phyloP scores from a whole-genome alignment of 768 basidiomycete genomes.

The Daedaleopsis nitida region DNA sequence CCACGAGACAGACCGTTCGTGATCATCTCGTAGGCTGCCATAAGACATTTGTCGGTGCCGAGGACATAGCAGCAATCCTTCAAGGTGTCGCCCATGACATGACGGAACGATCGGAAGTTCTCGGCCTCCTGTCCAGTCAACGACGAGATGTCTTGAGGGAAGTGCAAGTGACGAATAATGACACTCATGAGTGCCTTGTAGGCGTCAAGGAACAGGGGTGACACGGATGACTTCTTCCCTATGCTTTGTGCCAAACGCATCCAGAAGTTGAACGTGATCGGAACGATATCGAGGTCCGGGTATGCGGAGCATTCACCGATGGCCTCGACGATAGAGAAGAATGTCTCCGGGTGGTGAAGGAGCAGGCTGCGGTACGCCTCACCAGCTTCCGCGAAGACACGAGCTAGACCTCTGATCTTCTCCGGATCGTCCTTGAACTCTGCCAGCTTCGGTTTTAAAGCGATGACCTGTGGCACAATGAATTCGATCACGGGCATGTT shows the following conservation, averaged over 20 bases:
- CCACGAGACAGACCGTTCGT: slow-evolving; percentile 67
- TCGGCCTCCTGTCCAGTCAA: slow-evolving; percentile 86
- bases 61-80: slow-evolving; percentile 98
- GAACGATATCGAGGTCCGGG: slow-evolving; percentile 92
- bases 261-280: slow-evolving; percentile 99
- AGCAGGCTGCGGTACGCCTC: slow-evolving; percentile 92
- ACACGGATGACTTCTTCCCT: slow-evolving; percentile 70
- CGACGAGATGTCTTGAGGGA: slow-evolving; percentile 70
- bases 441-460: slow-evolving; percentile 62
- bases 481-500: slow-evolving; percentile 87
- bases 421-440: slow-evolving; percentile 78
- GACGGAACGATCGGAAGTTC: slow-evolving; percentile 91
- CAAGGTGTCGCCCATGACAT: slow-evolving; percentile 98
- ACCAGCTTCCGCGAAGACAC: slow-evolving; percentile 95
- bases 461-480: slow-evolving; percentile 85
- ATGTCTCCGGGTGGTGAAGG: slow-evolving; percentile 86
- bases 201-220: slow-evolving; percentile 79
- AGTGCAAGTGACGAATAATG: slow-evolving; percentile 89
- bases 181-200: slow-evolving; percentile 83
- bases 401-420: slow-evolving; percentile 84
- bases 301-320: slow-evolving; percentile 93
- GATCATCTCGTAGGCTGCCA: slow-evolving; percentile 81
- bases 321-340: slow-evolving; percentile 94
- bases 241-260: slow-evolving; percentile 92
- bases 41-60: slow-evolving; percentile 81